phyloP scores from a whole-genome alignment of 345 rosid genomes.

The Gossypium australe region DNA sequence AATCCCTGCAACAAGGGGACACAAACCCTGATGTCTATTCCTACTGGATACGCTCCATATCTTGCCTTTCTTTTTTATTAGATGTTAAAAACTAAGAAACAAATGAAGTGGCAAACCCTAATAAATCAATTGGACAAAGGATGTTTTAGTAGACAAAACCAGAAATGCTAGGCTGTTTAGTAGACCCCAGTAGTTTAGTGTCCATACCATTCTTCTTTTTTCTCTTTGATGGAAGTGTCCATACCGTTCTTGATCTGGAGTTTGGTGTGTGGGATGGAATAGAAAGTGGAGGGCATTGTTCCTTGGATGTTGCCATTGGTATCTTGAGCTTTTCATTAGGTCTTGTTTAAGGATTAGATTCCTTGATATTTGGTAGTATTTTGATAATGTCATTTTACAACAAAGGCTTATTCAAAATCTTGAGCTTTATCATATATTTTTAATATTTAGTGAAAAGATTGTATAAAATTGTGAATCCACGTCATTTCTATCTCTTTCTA shows the following conservation, averaged over 20 bases:
- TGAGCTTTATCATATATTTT: no score
- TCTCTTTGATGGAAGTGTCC: no score
- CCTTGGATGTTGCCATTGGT: neutral
- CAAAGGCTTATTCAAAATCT: no score
- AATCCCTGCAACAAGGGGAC: neutral
- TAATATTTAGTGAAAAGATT: no score
- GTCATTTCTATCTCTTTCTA: no score
- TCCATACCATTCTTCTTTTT: no score
- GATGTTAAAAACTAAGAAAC: constrained; percentile 17
- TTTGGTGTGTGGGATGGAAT: neutral
- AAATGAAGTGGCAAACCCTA: constrained; percentile 3
- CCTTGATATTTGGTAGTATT: no score
- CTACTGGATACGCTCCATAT: neutral
- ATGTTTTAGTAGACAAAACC: neutral
- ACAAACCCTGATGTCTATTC: neutral
- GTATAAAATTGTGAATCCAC: fast-evolving
- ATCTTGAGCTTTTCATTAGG: no score
- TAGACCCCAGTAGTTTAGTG: constrained; percentile 25
- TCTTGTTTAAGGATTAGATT: no score
- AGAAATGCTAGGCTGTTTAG: constrained; percentile 39
- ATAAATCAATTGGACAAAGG: neutral
- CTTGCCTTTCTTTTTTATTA: constrained; percentile 17
- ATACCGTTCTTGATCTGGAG: no score
- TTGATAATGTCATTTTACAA: no score
- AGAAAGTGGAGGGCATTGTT: neutral